Percentiles rank a stretch among this genome's conserved stretches.
Evolutionary conservation across 225 moss, liverwort and hornwort species (phyloP).

Genomic region (Antitrichia curtipendula): DNA sequence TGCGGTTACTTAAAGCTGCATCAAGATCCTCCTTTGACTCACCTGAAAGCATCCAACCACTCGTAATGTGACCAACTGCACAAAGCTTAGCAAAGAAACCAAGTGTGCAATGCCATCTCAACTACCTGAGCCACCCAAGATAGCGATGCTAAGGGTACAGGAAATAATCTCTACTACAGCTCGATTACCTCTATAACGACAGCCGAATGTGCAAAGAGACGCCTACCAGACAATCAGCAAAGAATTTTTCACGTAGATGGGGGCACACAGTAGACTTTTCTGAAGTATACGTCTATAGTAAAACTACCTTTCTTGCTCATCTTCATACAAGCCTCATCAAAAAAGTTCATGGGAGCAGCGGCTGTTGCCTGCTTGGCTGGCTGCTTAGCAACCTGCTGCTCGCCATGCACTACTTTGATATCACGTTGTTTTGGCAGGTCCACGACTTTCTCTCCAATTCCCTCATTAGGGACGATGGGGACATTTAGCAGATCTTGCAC

Average conservation of each 20-base stretch:
- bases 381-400: conserved; percentile 39
- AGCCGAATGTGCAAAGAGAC: neutral
- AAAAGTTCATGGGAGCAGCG: conserved; percentile 36
- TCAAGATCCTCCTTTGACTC: conserved; percentile 23
- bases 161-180: neutral
- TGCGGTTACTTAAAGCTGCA: neutral
- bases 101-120: neutral
- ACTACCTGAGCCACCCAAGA: neutral
- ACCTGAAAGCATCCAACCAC: conserved; percentile 11
- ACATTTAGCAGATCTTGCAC: conserved; percentile 40
- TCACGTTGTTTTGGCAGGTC: conserved; percentile 45
- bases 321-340: conserved; percentile 54
- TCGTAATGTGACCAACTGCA: neutral
- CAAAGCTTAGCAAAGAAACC: neutral
- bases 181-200: neutral
- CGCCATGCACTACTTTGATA: conserved; percentile 28
- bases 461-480: conserved; percentile 13
- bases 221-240: neutral
- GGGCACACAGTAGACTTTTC: neutral
- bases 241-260: neutral
- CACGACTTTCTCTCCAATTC: conserved; percentile 23
- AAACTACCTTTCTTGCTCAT: conserved; percentile 36
- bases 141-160: neutral
- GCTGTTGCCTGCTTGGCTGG: conserved; percentile 32
- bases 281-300: neutral